Conservation (phyloP, 129 eudicot species). For the Calendula officinalis region DNA sequence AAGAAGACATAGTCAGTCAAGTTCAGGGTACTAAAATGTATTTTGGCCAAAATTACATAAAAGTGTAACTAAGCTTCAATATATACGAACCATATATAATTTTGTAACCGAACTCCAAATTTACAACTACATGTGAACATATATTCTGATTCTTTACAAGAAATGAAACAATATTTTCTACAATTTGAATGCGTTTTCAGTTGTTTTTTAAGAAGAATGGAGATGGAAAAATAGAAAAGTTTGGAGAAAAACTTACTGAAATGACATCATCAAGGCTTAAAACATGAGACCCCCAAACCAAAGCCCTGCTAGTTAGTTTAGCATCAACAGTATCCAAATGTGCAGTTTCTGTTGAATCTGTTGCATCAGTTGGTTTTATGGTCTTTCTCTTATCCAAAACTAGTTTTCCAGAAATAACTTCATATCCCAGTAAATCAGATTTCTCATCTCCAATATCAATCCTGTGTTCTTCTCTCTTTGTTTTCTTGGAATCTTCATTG, state of each 20-base stretch:
- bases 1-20: no score
- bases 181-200: no score
- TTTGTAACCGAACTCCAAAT: no score
- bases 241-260: constrained; percentile 50
- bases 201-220: no score
- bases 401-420: constrained; percentile 81
- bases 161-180: no score
- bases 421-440: constrained; percentile 90
- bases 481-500: constrained; percentile 54
- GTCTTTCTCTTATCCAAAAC: constrained; percentile 68
- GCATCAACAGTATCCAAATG: constrained; percentile 76
- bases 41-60: no score
- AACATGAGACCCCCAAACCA: constrained; percentile 86
- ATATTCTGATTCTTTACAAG: no score
- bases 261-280: constrained; percentile 72
- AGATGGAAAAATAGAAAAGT: no score
- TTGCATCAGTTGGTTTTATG: constrained; percentile 43
- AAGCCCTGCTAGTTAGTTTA: constrained; percentile 91
- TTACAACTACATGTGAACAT: no score
- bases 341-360: constrained; percentile 34
- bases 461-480: constrained; percentile 73
- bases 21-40: no score
- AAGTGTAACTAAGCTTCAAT: no score
- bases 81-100: no score
- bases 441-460: constrained; percentile 93